These are phyloP conservation scores for Ophiocordyceps camponoti-saundersi DNA, from an alignment of 2,329 filamentous ascomycete genomes.

Conservation along the genomic window DNA sequence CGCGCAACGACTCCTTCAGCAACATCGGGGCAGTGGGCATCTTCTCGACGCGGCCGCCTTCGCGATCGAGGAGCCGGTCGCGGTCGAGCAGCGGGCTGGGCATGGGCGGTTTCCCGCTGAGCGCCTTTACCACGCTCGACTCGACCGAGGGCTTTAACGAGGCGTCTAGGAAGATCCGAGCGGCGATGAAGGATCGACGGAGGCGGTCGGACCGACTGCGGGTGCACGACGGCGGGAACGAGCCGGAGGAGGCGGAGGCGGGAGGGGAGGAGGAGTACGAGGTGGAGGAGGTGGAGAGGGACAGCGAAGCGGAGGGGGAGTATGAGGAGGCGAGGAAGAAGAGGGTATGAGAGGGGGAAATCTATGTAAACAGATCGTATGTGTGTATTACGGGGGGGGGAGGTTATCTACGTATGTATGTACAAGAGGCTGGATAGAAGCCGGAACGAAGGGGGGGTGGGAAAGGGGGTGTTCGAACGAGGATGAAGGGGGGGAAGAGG, in stretches of 20 bases:
- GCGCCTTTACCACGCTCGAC: slow-evolving; percentile 51
- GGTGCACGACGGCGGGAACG: slow-evolving; percentile 16
- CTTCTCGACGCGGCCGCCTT: slow-evolving; percentile 79
- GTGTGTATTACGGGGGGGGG: no score
- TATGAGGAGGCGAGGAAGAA: slow-evolving; percentile 2
- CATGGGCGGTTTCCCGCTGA: slow-evolving; percentile 45
- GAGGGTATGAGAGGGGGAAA: background rate
- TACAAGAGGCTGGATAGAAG: background rate
- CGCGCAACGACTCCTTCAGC: slow-evolving; percentile 84
- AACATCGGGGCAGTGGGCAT: slow-evolving; percentile 78
- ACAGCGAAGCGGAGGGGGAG: slow-evolving; percentile 8
- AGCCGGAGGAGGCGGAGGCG: slow-evolving; percentile 23
- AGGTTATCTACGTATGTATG: no score
- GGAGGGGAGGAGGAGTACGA: slow-evolving; percentile 16
- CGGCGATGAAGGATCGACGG: slow-evolving; percentile 57
- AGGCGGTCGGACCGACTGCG: slow-evolving; percentile 29
- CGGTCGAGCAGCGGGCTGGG: slow-evolving; percentile 52
- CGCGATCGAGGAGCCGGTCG: slow-evolving; percentile 55
- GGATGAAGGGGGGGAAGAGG: no score
- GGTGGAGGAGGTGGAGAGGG: slow-evolving; percentile 22
- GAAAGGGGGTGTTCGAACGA: no score
- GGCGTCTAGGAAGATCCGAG: slow-evolving; percentile 67
- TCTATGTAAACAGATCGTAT: no score
- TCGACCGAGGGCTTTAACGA: slow-evolving; percentile 60
- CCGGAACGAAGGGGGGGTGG: background rate